These are phyloP conservation scores for Sporothrix humicola DNA, from an alignment of 2,329 filamentous ascomycete genomes.

Conservation along the genomic window DNA sequence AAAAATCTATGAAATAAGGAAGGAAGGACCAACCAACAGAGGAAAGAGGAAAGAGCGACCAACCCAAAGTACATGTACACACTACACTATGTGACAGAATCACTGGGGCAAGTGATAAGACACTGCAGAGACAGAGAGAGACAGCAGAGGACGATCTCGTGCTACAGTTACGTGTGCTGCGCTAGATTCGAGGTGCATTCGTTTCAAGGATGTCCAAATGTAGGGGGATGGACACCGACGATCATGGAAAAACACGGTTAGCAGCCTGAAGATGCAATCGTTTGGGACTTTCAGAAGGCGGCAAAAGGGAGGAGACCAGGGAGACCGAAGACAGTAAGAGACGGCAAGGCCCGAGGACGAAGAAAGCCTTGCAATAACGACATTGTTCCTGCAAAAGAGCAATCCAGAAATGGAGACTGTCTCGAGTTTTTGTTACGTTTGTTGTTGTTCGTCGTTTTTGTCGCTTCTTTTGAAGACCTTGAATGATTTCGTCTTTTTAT, in stretches of 20 bases:
- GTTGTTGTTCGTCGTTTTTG: not conserved
- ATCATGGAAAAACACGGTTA: conserved; percentile 24
- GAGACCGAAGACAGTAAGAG: too few relatives aligned
- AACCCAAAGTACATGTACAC: not conserved
- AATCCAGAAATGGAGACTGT: not conserved
- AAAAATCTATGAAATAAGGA: not conserved
- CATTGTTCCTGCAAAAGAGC: conserved; percentile 20
- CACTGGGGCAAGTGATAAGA: conserved; percentile 3
- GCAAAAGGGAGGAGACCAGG: not conserved
- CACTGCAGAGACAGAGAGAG: not conserved
- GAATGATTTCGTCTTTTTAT: too few relatives aligned
- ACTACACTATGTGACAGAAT: not conserved
- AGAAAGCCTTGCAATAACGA: conserved; percentile 20
- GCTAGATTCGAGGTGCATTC: not conserved
- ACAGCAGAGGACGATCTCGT: not conserved
- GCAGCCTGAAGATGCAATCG: conserved; percentile 13
- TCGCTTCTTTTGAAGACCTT: not conserved
- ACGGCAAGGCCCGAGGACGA: not conserved
- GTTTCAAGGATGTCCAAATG: conserved; percentile 2
- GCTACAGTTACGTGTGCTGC: not conserved
- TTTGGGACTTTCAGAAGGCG: not conserved
- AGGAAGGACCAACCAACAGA: not conserved
- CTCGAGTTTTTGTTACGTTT: not conserved
- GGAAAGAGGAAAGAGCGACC: too few relatives aligned
- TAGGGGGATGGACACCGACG: not conserved